phyloP scores from a whole-genome alignment of 2,329 filamentous ascomycete species.

The Fusarium sp. region DNA sequence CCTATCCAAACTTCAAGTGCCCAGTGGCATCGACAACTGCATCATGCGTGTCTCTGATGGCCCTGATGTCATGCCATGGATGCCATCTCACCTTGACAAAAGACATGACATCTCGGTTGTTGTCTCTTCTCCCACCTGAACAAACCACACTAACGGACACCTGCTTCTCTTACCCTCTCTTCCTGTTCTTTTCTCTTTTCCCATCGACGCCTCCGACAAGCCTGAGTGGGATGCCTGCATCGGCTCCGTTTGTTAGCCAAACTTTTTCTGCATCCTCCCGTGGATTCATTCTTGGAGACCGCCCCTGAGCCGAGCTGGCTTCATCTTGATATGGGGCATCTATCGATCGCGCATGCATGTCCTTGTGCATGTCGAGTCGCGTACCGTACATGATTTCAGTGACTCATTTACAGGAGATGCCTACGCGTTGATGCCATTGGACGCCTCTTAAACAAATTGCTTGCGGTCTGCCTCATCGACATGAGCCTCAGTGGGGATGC shows the following conservation, averaged over 20 bases:
- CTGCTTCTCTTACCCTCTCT: background rate
- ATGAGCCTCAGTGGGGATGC: background rate
- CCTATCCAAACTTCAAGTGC: background rate
- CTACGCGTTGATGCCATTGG: background rate
- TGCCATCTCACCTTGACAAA: no score
- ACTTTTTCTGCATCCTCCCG: constrained; percentile 34
- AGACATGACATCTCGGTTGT: background rate
- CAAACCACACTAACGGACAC: background rate
- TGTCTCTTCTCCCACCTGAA: constrained; percentile 7
- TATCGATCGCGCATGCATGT: constrained; percentile 3
- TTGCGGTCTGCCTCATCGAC: background rate
- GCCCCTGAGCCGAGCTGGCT: background rate
- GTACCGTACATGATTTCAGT: background rate
- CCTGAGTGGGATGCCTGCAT: constrained; percentile 32
- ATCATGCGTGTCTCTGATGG: constrained; percentile 5
- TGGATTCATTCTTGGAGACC: constrained; percentile 1
- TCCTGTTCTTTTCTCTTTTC: constrained; percentile 29
- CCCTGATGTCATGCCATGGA: background rate
- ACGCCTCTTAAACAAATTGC: background rate
- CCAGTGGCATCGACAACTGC: background rate
- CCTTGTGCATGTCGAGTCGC: background rate
- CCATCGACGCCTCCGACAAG: background rate
- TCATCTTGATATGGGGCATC: background rate
- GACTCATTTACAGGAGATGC: background rate
- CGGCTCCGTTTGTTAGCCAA: constrained; percentile 6